Evolutionary conservation across 305 asterid species (phyloP), one percentile per base, ranked within the genome.

Genomic region (Caryopteris hybrid): DNA sequence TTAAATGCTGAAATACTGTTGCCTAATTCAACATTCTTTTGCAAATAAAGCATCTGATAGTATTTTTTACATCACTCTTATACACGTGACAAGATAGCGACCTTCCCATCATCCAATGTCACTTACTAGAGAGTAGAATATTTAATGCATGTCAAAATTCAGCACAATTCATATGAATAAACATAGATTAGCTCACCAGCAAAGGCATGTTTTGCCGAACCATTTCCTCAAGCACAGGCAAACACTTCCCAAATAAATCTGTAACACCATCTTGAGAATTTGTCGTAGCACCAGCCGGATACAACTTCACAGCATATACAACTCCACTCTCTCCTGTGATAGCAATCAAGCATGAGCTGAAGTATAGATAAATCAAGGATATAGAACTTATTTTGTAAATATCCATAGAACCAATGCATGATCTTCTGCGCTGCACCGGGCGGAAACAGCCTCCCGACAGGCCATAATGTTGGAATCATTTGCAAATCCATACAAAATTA

Each of bases 201-300:
- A 92, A 80, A 74, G 98, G 98, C 89, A 90, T 88, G 78, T 86
- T 76, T 16, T 92, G 97, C 72, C 21, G 81, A 80, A 83, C 84
- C 98, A 92, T 90, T 82, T 92, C 97, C 77, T 88, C 92, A 4
- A 92, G 96, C 36, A 92, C 98, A 29, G 95, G 97, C 43, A 86
- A 74, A 73, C 98, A 92, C 72, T 88, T 92, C 54, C 95, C 96
- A 33, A 92, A 88, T 34, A 92, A 78, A 85, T 92, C 98, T 17
- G 97, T 90, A 31, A 90, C 98, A 70, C 98, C 98, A 76, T 92
- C 95, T 78, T 92, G 94, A 63, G 98, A 92, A 80, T 92, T 92
- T 5, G 98, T 92, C 58, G 98, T 92, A 21, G 98, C 97, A 63
- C 98, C 98, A 75, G 96, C 98, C 66, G 97, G 98, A 72, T 92